phyloP scores from a whole-genome alignment of 495 filamentous ascomycete genomes.

The Podospora fimiseda region DNA sequence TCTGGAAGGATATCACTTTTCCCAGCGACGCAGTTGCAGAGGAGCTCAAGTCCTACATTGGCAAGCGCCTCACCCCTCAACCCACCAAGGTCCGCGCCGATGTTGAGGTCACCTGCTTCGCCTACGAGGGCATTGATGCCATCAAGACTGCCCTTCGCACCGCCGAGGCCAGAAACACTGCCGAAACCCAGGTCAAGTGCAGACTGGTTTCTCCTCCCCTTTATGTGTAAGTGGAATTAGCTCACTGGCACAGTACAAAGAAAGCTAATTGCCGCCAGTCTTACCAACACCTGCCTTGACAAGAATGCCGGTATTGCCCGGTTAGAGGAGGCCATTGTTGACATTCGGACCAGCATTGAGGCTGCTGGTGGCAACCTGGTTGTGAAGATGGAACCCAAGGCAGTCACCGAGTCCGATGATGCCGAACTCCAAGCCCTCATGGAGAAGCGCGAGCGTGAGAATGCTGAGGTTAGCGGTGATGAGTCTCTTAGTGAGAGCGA shows the following conservation, averaged over 20 bases:
- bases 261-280: slow-evolving; percentile 8
- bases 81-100: slow-evolving; percentile 97
- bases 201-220: slow-evolving; percentile 91
- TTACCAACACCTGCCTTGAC: slow-evolving; percentile 89
- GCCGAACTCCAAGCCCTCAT: slow-evolving; percentile 93
- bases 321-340: slow-evolving; percentile 80
- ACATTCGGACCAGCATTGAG: slow-evolving; percentile 71
- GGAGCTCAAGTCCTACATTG: slow-evolving; percentile 87
- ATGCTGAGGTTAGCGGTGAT: slow-evolving; percentile 92
- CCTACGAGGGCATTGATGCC: slow-evolving; percentile 96
- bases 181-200: slow-evolving; percentile 90
- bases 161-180: slow-evolving; percentile 82
- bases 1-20: slow-evolving; percentile 90
- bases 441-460: slow-evolving; percentile 98
- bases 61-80: slow-evolving; percentile 91
- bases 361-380: slow-evolving; percentile 67
- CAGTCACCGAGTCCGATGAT: slow-evolving; percentile 96
- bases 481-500: slow-evolving; percentile 91
- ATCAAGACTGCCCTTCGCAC: slow-evolving; percentile 84
- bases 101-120: slow-evolving; percentile 96
- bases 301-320: slow-evolving; percentile 77
- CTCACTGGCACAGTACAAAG: no score
- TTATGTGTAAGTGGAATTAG: slow-evolving; percentile 60
- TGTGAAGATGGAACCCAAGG: slow-evolving; percentile 97
- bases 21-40: slow-evolving; percentile 76